These are phyloP conservation scores for Houttuynia cordata DNA, from an alignment of 164 flowering plant genomes.

Conservation along the genomic window DNA sequence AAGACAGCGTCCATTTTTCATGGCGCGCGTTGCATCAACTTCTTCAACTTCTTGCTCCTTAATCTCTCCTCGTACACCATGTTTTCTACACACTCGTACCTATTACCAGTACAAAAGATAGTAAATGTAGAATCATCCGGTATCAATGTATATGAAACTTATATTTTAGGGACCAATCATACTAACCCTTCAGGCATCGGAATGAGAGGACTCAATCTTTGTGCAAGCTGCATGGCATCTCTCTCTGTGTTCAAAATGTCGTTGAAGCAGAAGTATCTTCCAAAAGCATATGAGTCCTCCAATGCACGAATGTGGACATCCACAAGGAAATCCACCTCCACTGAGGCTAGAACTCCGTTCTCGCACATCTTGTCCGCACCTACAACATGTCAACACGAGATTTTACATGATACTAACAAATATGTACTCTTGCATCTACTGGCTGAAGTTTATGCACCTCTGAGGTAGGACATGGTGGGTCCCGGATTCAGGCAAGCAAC, in stretches of 20 bases:
- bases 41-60: constrained; percentile 35
- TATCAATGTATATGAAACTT: too few relatives aligned
- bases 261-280: constrained; percentile 61
- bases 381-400: constrained; percentile 6
- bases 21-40: constrained; percentile 25
- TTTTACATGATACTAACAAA: too few relatives aligned
- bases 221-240: constrained; percentile 38
- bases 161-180: neutral
- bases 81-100: constrained; percentile 28
- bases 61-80: constrained; percentile 30
- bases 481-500: constrained; percentile 33
- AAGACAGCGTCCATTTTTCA: neutral
- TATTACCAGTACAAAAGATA: constrained; percentile 3
- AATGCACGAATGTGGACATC: constrained; percentile 52
- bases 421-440: neutral
- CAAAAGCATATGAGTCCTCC: constrained; percentile 39
- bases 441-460: constrained; percentile 25
- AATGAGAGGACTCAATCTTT: constrained; percentile 38
- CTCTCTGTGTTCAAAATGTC: constrained; percentile 31
- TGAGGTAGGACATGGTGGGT: constrained; percentile 42
- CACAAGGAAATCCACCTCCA: constrained; percentile 42
- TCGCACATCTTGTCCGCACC: constrained; percentile 71
- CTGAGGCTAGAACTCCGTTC: constrained; percentile 51
- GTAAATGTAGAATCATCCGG: too few relatives aligned
- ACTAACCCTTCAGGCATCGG: constrained; percentile 33